phyloP scores from a whole-genome alignment of 805 yeast species.

The Candida insectalens region DNA sequence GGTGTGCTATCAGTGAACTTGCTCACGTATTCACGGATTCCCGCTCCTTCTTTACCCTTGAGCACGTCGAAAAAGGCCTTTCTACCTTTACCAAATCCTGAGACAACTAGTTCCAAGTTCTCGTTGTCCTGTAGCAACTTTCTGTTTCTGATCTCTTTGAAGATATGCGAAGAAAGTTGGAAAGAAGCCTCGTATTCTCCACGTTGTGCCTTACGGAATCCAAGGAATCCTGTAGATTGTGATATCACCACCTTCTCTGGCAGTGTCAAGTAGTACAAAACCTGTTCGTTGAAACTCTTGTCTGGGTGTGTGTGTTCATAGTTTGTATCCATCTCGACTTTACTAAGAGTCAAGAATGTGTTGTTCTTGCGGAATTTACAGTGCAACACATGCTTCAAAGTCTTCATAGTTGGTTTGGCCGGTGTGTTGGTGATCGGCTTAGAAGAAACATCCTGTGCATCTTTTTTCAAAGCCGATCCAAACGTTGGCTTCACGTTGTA shows the following conservation, averaged over 20 bases:
- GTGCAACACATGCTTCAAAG: slow-evolving; percentile 62
- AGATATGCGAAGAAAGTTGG: slow-evolving; percentile 70
- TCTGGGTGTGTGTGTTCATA: slow-evolving; percentile 46
- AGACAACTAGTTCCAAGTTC: slow-evolving; percentile 66
- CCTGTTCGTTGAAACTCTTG: slow-evolving; percentile 55
- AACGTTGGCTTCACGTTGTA: slow-evolving; percentile 12
- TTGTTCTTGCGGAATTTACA: slow-evolving; percentile 76
- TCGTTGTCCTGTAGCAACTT: slow-evolving; percentile 23
- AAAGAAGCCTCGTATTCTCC: slow-evolving; percentile 91
- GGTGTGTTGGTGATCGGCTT: background rate
- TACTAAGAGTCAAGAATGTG: slow-evolving; percentile 67
- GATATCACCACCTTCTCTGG: slow-evolving; percentile 67
- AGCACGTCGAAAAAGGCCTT: slow-evolving; percentile 78
- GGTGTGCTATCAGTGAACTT: slow-evolving; percentile 73
- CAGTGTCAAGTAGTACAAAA: slow-evolving; percentile 66
- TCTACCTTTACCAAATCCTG: slow-evolving; percentile 84
- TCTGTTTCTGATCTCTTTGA: slow-evolving; percentile 59
- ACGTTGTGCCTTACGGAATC: slow-evolving; percentile 83
- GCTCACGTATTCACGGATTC: slow-evolving; percentile 54
- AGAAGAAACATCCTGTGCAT: slow-evolving; percentile 5
- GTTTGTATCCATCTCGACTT: slow-evolving; percentile 56
- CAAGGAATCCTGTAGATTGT: slow-evolving; percentile 75
- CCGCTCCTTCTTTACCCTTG: slow-evolving; percentile 79
- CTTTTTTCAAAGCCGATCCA: slow-evolving; percentile 16
- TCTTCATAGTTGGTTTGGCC: slow-evolving; percentile 9